Evolutionary conservation across 345 rosid genomes (phyloP).

Genomic region (Syzygium grande): DNA sequence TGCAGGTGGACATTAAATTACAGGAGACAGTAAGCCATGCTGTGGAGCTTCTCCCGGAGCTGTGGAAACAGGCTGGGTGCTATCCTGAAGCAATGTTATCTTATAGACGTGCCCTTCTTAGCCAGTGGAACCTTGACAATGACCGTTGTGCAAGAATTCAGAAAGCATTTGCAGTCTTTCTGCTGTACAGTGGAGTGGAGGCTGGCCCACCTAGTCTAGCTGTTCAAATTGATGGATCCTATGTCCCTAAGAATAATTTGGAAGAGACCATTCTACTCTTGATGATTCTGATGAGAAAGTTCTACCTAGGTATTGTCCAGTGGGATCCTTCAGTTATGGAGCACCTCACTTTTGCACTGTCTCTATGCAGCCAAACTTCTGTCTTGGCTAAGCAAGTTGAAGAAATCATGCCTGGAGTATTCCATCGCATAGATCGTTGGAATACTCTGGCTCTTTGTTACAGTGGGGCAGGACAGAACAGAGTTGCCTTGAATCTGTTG

Average conservation of each 20-base stretch:
- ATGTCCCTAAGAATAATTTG: constrained; percentile 73
- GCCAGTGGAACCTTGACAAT: constrained; percentile 80
- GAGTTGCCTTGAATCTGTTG: constrained; percentile 58
- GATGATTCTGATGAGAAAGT: constrained; percentile 67
- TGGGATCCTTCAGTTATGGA: constrained; percentile 89
- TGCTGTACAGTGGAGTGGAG: constrained; percentile 82
- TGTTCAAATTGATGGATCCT: constrained; percentile 68
- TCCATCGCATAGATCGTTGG: constrained; percentile 82
- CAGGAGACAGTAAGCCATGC: constrained; percentile 84
- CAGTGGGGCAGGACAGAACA: constrained; percentile 48
- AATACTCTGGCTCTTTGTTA: constrained; percentile 75
- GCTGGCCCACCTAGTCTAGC: constrained; percentile 76
- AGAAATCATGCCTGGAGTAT: constrained; percentile 74
- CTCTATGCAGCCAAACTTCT: constrained; percentile 70
- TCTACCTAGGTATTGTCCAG: constrained; percentile 44
- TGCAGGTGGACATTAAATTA: constrained; percentile 62
- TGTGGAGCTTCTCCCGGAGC: constrained; percentile 84
- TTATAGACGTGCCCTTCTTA: constrained; percentile 79
- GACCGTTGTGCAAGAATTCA: constrained; percentile 79
- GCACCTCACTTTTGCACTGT: constrained; percentile 69
- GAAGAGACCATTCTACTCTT: constrained; percentile 93
- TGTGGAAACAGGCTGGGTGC: constrained; percentile 71
- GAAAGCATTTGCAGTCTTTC: constrained; percentile 74
- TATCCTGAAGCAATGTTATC: constrained; percentile 61
- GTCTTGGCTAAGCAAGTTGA: constrained; percentile 72